phyloP scores from a whole-genome alignment of 2,329 filamentous ascomycete genomes.

The Cytospora chrysosperma region DNA sequence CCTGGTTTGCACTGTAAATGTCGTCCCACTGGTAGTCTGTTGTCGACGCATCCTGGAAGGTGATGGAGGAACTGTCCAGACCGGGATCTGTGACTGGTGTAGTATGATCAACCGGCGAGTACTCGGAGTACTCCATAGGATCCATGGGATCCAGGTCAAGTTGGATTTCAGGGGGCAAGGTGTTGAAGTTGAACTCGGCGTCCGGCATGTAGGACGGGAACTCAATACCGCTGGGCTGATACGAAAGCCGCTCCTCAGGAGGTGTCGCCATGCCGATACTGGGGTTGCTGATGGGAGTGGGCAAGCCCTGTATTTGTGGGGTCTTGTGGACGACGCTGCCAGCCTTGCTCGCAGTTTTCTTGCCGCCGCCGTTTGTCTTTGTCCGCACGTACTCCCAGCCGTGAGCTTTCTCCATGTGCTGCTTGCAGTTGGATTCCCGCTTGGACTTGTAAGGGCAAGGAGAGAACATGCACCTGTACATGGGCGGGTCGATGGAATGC shows the following conservation, averaged over 20 bases:
- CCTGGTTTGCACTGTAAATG: constrained; percentile 53
- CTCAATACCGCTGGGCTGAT: constrained; percentile 39
- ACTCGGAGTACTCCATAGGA: constrained; percentile 22
- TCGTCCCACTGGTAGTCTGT: constrained; percentile 64
- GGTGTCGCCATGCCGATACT: constrained; percentile 58
- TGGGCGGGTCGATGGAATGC: constrained; percentile 75
- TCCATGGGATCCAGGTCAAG: constrained; percentile 31
- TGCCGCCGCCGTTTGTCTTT: constrained; percentile 69
- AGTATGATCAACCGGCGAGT: constrained; percentile 51
- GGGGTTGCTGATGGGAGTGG: constrained; percentile 60
- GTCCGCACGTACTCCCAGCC: constrained; percentile 87
- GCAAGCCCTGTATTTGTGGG: constrained; percentile 60
- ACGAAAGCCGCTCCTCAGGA: constrained; percentile 46
- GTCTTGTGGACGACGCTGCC: constrained; percentile 51
- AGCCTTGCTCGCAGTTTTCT: constrained; percentile 50
- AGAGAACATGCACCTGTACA: constrained; percentile 80
- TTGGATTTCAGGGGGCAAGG: constrained; percentile 40
- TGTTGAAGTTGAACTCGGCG: constrained; percentile 44
- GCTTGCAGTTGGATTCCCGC: constrained; percentile 94
- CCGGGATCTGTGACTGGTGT: constrained; percentile 41
- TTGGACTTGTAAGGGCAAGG: constrained; percentile 94
- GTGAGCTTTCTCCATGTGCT: constrained; percentile 98
- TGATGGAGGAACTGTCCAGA: constrained; percentile 48
- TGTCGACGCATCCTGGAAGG: constrained; percentile 53
- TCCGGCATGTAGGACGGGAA: constrained; percentile 51